Evolutionary conservation across 441 rosid species (phyloP).

Genomic region (Manihot esculenta): DNA sequence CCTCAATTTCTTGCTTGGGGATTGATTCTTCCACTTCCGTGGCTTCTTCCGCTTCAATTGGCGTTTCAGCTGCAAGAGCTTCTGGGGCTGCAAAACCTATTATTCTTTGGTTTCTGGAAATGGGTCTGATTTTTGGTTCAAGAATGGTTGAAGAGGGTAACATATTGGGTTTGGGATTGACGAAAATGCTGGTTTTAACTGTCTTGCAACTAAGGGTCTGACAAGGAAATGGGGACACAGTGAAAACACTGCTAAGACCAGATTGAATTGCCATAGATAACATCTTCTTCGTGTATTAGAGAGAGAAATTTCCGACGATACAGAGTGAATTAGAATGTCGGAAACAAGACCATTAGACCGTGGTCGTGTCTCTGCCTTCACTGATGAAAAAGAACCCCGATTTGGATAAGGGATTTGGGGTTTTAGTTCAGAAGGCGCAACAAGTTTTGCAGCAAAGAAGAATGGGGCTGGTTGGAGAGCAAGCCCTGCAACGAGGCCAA

Average conservation of each 20-base stretch:
- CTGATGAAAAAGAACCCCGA: conserved; percentile 12
- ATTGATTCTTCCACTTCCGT: conserved; percentile 10
- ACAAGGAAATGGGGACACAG: conserved; percentile 29
- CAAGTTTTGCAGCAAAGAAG: background rate
- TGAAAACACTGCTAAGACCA: conserved; percentile 31
- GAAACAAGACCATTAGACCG: conserved; percentile 6
- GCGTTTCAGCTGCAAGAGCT: conserved; percentile 39
- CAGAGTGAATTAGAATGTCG: background rate
- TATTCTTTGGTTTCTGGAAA: conserved; percentile 33
- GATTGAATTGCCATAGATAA: conserved; percentile 50
- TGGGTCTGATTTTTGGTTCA: conserved; percentile 27
- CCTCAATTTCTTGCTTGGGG: conserved; percentile 30
- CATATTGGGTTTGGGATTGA: conserved; percentile 10
- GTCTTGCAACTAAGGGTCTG: conserved; percentile 24
- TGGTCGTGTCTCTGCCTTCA: background rate
- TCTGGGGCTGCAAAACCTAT: conserved; percentile 45
- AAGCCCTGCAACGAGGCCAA: background rate
- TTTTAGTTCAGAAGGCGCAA: conserved; percentile 2
- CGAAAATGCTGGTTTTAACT: conserved; percentile 18
- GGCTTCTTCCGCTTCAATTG: conserved; percentile 24
- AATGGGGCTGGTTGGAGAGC: background rate
- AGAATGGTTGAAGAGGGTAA: conserved; percentile 7
- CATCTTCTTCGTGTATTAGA: conserved; percentile 32
- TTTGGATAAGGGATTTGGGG: conserved; percentile 44
- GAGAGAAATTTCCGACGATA: conserved; percentile 4